phyloP scores from a whole-genome alignment of 768 basidiomycete species.

The Boletus speciosus region DNA sequence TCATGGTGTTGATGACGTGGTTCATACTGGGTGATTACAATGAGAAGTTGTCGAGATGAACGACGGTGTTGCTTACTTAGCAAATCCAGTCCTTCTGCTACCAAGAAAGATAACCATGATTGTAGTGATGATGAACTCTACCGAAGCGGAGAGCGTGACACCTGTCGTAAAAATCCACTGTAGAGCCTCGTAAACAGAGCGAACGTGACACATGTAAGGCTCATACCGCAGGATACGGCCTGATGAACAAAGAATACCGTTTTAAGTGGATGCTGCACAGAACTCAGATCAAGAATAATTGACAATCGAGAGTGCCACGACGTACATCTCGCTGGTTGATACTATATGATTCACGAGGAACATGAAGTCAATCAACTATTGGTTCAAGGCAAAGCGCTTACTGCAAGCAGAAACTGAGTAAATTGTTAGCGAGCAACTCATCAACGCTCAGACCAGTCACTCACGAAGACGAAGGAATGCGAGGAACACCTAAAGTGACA shows the following conservation, averaged over 20 bases:
- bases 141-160: slow-evolving; percentile 32
- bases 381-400: slow-evolving; percentile 5
- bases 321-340: slow-evolving; percentile 33
- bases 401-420: slow-evolving; percentile 28
- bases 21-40: slow-evolving; percentile 36
- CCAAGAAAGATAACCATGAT: slow-evolving; percentile 33
- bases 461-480: slow-evolving; percentile 34
- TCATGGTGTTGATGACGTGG: slow-evolving; percentile 45
- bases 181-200: background rate
- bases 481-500: slow-evolving; percentile 21
- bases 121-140: slow-evolving; percentile 31
- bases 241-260: slow-evolving; percentile 30
- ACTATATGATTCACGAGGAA: slow-evolving; percentile 13
- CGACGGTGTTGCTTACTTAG: slow-evolving; percentile 11
- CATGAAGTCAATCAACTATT: background rate
- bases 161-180: slow-evolving; percentile 33
- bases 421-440: slow-evolving; percentile 3
- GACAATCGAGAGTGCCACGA: background rate
- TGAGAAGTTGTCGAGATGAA: background rate
- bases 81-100: slow-evolving; percentile 31
- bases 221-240: slow-evolving; percentile 29
- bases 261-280: slow-evolving; percentile 23
- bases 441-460: background rate
- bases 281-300: background rate
- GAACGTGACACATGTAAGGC: background rate